Conservation (phyloP, 192 early-diverging fungal species). For the Gonapodya prolifera region DNA sequence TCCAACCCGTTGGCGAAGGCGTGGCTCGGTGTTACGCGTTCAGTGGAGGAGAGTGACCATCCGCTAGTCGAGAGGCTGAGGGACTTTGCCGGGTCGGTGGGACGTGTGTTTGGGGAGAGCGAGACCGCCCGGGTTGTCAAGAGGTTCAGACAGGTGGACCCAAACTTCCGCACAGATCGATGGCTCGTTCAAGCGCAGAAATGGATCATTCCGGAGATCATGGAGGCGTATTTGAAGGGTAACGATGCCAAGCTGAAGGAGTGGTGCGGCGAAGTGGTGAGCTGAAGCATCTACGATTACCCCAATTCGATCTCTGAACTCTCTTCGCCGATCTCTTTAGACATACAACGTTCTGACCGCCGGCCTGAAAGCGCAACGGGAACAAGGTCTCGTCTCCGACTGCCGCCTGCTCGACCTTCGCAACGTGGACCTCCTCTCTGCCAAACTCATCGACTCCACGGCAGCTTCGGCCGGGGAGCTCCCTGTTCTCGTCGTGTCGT, state of each 20-base stretch:
- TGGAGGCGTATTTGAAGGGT: constrained; percentile 85
- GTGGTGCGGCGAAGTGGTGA: constrained; percentile 92
- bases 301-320: not conserved
- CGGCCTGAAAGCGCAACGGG: constrained; percentile 66
- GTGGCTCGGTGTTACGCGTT: constrained; percentile 61
- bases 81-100: constrained; percentile 48
- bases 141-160: constrained; percentile 69
- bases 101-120: constrained; percentile 74
- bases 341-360: constrained; percentile 73
- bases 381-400: constrained; percentile 82
- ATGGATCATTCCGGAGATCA: constrained; percentile 88
- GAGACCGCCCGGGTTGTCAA: constrained; percentile 84
- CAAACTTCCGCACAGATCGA: constrained; percentile 64
- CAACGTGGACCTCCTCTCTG: constrained; percentile 76
- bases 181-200: constrained; percentile 86
- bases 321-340: constrained; percentile 16
- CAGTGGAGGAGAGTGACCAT: constrained; percentile 84
- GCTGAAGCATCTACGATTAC: constrained; percentile 4
- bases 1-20: constrained; percentile 73
- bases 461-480: no score
- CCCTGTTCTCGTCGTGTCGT: constrained; percentile 78
- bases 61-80: constrained; percentile 66
- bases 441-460: constrained; percentile 86
- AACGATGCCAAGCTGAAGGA: constrained; percentile 68
- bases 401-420: constrained; percentile 89